These are phyloP conservation scores for Cyclotella distinguenda DNA, from an alignment of 108 stramenopile genomes.

Conservation along the genomic window DNA sequence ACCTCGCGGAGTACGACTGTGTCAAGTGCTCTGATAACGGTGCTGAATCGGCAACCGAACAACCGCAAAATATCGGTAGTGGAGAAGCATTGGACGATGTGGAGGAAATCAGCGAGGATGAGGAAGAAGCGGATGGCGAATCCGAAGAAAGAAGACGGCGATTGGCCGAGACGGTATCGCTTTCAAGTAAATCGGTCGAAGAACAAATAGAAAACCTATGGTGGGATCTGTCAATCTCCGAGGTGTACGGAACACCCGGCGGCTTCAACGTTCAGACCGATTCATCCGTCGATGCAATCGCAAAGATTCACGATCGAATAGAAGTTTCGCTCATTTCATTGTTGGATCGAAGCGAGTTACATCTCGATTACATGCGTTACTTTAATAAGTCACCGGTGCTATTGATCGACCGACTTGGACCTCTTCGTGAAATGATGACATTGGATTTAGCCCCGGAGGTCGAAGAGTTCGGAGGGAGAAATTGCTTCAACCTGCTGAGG, in stretches of 20 bases:
- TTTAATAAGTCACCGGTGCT: constrained; percentile 72
- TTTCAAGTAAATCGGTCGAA: constrained; percentile 32
- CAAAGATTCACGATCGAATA: constrained; percentile 36
- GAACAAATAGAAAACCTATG: constrained; percentile 52
- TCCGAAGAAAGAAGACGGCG: constrained; percentile 9
- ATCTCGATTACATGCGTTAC: constrained; percentile 31
- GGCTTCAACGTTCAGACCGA: constrained; percentile 32
- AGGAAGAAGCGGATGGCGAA: constrained; percentile 9
- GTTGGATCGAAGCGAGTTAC: constrained; percentile 33
- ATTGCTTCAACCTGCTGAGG: constrained; percentile 69
- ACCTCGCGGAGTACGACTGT: constrained; percentile 42
- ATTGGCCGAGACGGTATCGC: constrained; percentile 15
- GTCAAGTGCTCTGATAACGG: constrained; percentile 16
- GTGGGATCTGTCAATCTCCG: constrained; percentile 58
- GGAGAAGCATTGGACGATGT: constrained; percentile 17
- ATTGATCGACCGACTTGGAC: constrained; percentile 71
- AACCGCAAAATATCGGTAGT: not conserved
- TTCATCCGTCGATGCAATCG: constrained; percentile 29
- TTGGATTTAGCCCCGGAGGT: constrained; percentile 63
- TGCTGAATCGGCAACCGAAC: not conserved
- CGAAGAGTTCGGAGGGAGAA: constrained; percentile 71
- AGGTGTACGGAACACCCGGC: constrained; percentile 41
- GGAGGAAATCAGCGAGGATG: constrained; percentile 5
- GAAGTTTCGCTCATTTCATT: constrained; percentile 41
- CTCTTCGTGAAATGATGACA: constrained; percentile 55